A percentile compares a stretch with the other conserved stretches of the same genome.
Conservation (phyloP, 345 rosid species). For the Brassica carinata region DNA sequence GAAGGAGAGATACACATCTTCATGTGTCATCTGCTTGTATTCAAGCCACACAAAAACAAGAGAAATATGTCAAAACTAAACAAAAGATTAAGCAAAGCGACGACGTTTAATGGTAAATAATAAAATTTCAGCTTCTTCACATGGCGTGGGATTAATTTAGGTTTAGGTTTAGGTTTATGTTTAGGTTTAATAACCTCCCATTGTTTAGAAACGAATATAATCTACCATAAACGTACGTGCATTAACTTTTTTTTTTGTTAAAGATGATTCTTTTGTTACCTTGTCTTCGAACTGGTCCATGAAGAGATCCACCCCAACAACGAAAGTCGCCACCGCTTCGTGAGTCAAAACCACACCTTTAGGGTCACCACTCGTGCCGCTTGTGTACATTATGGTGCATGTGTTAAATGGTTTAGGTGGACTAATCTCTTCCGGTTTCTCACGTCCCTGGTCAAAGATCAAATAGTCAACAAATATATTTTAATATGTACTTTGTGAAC, state of each 20-base stretch:
- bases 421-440: constrained; percentile 50
- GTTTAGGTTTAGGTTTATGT: not conserved
- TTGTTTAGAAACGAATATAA: not conserved
- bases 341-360: constrained; percentile 93
- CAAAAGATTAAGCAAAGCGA: not conserved
- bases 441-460: constrained; percentile 57
- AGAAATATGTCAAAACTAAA: not conserved
- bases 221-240: not conserved
- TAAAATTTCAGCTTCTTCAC: not conserved
- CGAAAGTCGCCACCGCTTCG: constrained; percentile 62
- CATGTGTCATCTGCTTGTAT: constrained; percentile 68
- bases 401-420: constrained; percentile 68
- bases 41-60: constrained; percentile 9
- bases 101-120: not conserved
- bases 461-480: not conserved
- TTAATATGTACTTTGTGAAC: not conserved
- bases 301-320: constrained; percentile 73
- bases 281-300: constrained; percentile 91
- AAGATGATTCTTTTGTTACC: constrained; percentile 43
- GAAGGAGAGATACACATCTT: constrained; percentile 90
- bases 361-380: constrained; percentile 98
- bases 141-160: not conserved
- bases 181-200: not conserved
- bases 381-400: constrained; percentile 97
- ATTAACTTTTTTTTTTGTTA: not conserved